Conservation (phyloP, 1,284 basidiomycete species). For the Takashimella koratensis region DNA sequence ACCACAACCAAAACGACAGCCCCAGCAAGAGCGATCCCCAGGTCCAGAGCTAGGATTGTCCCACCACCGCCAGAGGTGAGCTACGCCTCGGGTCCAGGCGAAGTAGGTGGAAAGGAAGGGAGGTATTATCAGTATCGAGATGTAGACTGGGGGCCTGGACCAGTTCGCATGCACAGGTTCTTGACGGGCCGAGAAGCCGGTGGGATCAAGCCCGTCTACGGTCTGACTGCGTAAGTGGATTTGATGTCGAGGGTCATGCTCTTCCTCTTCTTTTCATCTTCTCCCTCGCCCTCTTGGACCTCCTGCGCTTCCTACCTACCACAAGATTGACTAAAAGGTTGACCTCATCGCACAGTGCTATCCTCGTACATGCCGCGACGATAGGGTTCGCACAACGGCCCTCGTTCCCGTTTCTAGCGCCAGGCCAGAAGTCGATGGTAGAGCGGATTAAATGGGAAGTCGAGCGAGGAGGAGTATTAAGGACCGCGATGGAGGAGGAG, state of each 20-base stretch:
- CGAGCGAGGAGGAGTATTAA: constrained; percentile 54
- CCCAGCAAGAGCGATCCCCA: too few relatives aligned
- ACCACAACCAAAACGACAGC: too few relatives aligned
- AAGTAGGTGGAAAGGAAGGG: constrained; percentile 34
- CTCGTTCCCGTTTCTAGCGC: constrained; percentile 61
- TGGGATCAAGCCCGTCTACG: constrained; percentile 76
- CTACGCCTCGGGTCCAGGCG: constrained; percentile 3
- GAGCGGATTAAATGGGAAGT: constrained; percentile 60
- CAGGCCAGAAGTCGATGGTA: constrained; percentile 55
- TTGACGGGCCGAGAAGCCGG: constrained; percentile 73
- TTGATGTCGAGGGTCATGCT: constrained; percentile 32
- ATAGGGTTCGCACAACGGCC: constrained; percentile 62
- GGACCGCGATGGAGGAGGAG: constrained; percentile 56
- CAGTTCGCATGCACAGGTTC: constrained; percentile 67
- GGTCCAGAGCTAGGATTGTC: neutral
- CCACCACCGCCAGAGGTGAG: constrained; percentile 22
- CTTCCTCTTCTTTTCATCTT: neutral
- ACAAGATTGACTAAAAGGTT: too few relatives aligned
- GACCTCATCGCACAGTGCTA: too few relatives aligned
- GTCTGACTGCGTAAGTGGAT: constrained; percentile 64
- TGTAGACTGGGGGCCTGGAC: constrained; percentile 49
- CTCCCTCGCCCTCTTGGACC: neutral
- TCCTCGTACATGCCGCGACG: constrained; percentile 64
- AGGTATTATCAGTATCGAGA: constrained; percentile 64
- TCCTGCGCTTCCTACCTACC: too few relatives aligned